Evolutionary conservation across 768 basidiomycete genomes (phyloP).

Genomic region (Rhodocollybia butyracea): DNA sequence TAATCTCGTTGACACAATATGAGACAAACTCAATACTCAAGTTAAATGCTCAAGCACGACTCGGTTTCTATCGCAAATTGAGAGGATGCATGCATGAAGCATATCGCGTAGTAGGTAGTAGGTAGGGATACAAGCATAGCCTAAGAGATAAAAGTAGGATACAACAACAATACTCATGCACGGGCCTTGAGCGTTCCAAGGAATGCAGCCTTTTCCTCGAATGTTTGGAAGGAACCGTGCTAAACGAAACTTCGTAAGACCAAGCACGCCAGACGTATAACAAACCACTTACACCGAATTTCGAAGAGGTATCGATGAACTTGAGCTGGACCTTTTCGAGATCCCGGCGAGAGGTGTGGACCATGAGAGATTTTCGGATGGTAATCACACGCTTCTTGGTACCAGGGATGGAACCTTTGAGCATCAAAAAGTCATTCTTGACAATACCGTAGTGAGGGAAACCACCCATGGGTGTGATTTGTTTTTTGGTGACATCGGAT

Average conservation of each 20-base stretch:
- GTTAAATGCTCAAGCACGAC: not conserved
- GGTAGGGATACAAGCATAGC: conserved; percentile 1
- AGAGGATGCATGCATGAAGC: too few relatives aligned
- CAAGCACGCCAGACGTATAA: not conserved
- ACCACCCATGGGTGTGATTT: conserved; percentile 96
- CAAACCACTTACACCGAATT: conserved; percentile 77
- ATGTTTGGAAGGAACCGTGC: conserved; percentile 97
- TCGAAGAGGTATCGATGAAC: conserved; percentile 98
- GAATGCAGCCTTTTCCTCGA: conserved; percentile 96
- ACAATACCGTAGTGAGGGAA: conserved; percentile 99
- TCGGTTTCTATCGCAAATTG: too few relatives aligned
- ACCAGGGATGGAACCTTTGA: conserved; percentile 95
- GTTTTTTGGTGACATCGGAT: conserved; percentile 89
- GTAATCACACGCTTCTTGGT: conserved; percentile 98
- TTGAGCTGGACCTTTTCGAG: conserved; percentile 98
- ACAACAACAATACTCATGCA: conserved; percentile 22
- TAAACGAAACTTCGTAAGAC: conserved; percentile 24
- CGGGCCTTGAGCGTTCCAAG: conserved; percentile 77
- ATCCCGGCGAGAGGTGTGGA: conserved; percentile 92
- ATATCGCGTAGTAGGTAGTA: not conserved
- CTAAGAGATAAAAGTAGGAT: conserved; percentile 6
- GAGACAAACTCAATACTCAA: not conserved
- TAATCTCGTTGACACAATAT: not conserved
- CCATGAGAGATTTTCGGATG: conserved; percentile 95
- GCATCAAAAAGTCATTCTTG: conserved; percentile 96